phyloP scores from a whole-genome alignment of 257 asterid genomes.

The Solanum medicagineum region DNA sequence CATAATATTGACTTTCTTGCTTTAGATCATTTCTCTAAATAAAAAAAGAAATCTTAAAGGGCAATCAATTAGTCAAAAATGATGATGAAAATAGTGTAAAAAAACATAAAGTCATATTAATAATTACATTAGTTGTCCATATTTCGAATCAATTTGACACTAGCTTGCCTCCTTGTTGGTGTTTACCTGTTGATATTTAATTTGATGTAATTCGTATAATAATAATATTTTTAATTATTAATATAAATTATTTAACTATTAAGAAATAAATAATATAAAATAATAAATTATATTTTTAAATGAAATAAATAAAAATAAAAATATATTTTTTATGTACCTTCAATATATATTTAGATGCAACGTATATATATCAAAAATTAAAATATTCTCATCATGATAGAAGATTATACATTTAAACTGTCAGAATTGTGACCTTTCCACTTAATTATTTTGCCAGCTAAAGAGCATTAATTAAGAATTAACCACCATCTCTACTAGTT shows the following conservation, averaged over 20 bases:
- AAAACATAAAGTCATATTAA: neutral
- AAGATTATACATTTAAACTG: neutral
- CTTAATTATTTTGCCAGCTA: constrained; percentile 3
- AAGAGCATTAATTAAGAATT: constrained; percentile 1
- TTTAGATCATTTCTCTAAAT: neutral
- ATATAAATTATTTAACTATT: neutral
- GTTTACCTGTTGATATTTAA: neutral
- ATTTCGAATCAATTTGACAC: neutral
- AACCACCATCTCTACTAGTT: neutral
- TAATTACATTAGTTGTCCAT: constrained; percentile 4
- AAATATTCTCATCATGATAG: neutral
- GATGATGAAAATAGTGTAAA: neutral
- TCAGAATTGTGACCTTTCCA: neutral
- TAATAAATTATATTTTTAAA: neutral
- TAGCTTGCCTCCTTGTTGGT: neutral
- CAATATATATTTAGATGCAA: neutral
- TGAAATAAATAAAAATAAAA: neutral
- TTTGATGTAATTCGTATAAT: neutral
- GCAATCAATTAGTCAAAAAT: constrained; percentile 3
- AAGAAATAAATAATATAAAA: neutral
- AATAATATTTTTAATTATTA: neutral
- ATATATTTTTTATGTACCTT: too few relatives aligned
- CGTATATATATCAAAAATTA: neutral
- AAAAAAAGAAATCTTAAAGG: neutral
- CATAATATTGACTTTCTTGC: neutral